Conservation (phyloP, 2,329 filamentous ascomycete species). For the Pseudogymnoascus pannorum region DNA sequence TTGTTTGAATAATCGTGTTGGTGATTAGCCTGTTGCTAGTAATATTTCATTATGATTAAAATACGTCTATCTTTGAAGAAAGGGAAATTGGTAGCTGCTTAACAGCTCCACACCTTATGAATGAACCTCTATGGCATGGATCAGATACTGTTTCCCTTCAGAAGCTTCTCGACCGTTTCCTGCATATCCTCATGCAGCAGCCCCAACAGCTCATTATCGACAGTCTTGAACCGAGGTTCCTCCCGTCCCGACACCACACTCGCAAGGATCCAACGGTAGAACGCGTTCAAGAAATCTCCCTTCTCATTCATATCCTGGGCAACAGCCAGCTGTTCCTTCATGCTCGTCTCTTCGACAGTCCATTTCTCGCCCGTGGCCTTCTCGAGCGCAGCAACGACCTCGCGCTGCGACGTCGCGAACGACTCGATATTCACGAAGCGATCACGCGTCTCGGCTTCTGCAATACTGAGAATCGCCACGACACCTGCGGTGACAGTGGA, state of each 20-base stretch:
- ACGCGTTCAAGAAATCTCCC: neutral
- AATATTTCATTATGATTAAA: neutral
- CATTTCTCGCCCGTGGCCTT: conserved; percentile 27
- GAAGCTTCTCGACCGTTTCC: neutral
- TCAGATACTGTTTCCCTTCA: neutral
- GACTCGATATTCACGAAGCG: conserved; percentile 27
- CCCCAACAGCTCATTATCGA: neutral
- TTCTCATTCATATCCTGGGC: neutral
- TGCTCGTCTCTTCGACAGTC: conserved; percentile 21
- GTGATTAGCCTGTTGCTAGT: neutral
- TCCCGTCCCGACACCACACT: neutral
- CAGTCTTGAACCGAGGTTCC: neutral
- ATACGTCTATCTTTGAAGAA: neutral
- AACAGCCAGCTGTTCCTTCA: conserved; percentile 14
- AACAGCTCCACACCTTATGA: neutral
- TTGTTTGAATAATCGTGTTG: neutral
- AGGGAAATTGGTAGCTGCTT: neutral
- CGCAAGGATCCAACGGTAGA: neutral
- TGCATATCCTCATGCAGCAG: neutral
- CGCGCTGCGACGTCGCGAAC: conserved; percentile 28
- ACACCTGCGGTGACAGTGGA: conserved; percentile 28
- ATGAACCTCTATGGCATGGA: neutral
- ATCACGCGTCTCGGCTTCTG: conserved; percentile 30
- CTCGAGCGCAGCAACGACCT: conserved; percentile 28
- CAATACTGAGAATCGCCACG: conserved; percentile 24